These are phyloP conservation scores for Willaertia magna DNA, from an alignment of 208 protist species.

Conservation along the genomic window DNA sequence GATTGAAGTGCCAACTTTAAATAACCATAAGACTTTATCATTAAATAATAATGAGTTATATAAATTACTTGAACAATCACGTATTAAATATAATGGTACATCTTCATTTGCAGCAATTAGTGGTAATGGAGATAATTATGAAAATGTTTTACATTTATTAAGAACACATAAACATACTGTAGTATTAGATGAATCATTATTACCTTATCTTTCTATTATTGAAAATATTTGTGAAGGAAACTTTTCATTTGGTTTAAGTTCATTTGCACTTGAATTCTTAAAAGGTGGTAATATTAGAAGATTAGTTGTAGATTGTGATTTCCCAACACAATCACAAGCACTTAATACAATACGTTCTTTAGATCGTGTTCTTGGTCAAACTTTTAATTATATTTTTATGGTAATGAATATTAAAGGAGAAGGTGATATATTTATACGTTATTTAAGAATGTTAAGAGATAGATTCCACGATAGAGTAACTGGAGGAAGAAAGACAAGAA, in stretches of 20 bases:
- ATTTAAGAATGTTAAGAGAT: not conserved
- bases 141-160: not conserved
- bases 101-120: not conserved
- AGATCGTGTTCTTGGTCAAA: not conserved
- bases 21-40: too few species aligned
- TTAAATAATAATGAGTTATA: not conserved
- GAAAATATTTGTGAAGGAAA: not conserved
- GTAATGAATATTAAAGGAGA: not conserved
- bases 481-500: not conserved
- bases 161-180: not conserved
- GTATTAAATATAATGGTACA: not conserved
- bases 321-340: not conserved
- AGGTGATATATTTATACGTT: not conserved
- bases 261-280: not conserved
- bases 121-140: not conserved
- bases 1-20: not conserved
- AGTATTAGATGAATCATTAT: not conserved
- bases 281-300: not conserved
- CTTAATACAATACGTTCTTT: not conserved
- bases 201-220: not conserved
- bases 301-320: not conserved
- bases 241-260: not conserved
- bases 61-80: not conserved
- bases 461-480: not conserved
- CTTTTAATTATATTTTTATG: not conserved